Evolutionary conservation across 306 rosid genomes (phyloP).

Genomic region (Ochetophila trinervis): DNA sequence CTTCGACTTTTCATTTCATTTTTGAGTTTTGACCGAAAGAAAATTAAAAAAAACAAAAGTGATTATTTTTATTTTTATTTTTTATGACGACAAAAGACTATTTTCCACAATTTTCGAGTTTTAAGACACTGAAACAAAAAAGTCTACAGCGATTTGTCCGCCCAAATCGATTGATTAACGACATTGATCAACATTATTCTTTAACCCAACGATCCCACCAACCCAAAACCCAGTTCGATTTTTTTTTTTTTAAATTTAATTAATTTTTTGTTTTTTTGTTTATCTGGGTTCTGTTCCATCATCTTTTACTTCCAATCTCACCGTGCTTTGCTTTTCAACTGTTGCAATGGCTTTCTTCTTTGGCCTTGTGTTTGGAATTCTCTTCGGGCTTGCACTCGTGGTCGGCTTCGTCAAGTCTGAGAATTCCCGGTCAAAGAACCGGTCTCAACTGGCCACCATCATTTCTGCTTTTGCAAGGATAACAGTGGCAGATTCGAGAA

Average conservation of each 20-base stretch:
- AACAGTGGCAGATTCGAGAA: constrained; percentile 85
- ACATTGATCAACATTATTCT: not conserved
- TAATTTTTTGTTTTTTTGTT: not conserved
- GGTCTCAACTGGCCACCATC: constrained; percentile 67
- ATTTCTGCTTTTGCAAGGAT: constrained; percentile 78
- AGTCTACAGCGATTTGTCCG: constrained; percentile 18
- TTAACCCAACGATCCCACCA: not conserved
- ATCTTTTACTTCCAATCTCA: not conserved
- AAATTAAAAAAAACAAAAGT: not conserved
- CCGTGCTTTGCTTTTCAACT: not conserved
- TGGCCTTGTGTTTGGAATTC: constrained; percentile 65
- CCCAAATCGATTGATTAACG: no score
- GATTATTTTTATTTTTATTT: no score
- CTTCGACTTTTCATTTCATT: no score
- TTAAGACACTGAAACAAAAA: not conserved
- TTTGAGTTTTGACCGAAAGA: no score
- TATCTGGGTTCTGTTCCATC: not conserved
- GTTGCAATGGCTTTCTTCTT: constrained; percentile 62
- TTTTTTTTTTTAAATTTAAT: not conserved
- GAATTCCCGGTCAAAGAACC: constrained; percentile 59
- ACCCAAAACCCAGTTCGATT: not conserved
- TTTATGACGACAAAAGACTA: not conserved
- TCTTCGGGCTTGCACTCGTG: constrained; percentile 55
- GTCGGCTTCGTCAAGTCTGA: constrained; percentile 63
- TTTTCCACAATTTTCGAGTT: no score